Conservation (phyloP, 805 yeast genomes). For the Hanseniaspora nectarophila region DNA sequence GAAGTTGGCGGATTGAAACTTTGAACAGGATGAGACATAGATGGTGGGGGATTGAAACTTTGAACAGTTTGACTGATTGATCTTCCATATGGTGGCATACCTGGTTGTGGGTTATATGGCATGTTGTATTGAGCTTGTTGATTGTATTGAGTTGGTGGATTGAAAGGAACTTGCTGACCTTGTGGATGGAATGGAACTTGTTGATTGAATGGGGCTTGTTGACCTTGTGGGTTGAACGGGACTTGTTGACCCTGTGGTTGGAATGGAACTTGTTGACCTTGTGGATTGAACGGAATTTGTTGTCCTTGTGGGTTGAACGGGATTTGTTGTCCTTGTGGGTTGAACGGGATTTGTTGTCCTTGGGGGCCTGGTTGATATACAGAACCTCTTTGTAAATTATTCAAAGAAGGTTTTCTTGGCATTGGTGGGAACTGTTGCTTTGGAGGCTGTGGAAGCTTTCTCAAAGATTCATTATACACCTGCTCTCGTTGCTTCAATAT, state of each 20-base stretch:
- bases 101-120: background rate
- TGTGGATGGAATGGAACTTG: too few species aligned
- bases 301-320: background rate
- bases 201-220: too few species aligned
- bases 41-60: background rate
- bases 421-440: constrained; percentile 15
- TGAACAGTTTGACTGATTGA: constrained; percentile 4
- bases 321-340: background rate
- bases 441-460: constrained; percentile 14
- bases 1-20: background rate
- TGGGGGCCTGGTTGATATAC: background rate
- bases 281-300: too few species aligned
- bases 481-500: constrained; percentile 29
- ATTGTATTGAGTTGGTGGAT: too few species aligned
- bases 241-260: too few species aligned
- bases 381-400: background rate
- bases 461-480: constrained; percentile 19
- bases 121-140: background rate
- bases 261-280: too few species aligned
- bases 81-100: background rate
- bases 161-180: too few species aligned
- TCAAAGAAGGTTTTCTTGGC: constrained; percentile 20
- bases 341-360: background rate
- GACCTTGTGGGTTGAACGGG: too few species aligned
- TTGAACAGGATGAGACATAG: constrained; percentile 16